These are phyloP conservation scores for Panellus pusillus DNA, from an alignment of 768 basidiomycete species.

Conservation along the genomic window DNA sequence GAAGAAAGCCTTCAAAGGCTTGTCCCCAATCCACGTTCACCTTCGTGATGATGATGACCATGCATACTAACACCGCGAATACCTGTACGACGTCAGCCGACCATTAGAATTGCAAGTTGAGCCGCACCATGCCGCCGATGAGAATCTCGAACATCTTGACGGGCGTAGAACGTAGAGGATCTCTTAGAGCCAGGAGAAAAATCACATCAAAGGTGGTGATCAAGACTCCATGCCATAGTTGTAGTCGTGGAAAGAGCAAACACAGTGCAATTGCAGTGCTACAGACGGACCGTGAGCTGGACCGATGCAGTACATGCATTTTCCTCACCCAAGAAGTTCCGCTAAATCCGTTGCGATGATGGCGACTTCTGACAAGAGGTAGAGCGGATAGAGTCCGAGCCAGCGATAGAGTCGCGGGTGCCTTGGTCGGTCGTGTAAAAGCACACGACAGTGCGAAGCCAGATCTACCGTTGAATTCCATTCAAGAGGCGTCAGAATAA, in stretches of 20 bases:
- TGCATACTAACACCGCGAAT: constrained; percentile 73
- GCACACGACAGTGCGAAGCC: constrained; percentile 58
- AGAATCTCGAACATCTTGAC: constrained; percentile 68
- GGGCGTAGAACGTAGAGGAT: constrained; percentile 66
- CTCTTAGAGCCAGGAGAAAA: constrained; percentile 67
- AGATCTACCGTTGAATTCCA: constrained; percentile 35
- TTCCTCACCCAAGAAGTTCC: constrained; percentile 60
- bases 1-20: constrained; percentile 76
- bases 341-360: constrained; percentile 80
- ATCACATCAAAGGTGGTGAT: constrained; percentile 70
- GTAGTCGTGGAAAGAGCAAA: constrained; percentile 67
- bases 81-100: constrained; percentile 40
- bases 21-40: constrained; percentile 69
- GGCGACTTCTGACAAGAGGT: constrained; percentile 63
- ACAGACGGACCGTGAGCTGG: neutral
- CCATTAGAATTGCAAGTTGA: neutral
- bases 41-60: constrained; percentile 73
- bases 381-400: constrained; percentile 65
- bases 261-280: constrained; percentile 74
- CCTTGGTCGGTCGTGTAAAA: constrained; percentile 64
- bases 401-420: constrained; percentile 58
- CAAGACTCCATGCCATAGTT: constrained; percentile 71
- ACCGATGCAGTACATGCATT: neutral
- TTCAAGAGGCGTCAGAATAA: neutral
- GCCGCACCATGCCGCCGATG: constrained; percentile 61